Percentiles rank a stretch among this genome's conserved stretches.
phyloP scores from a whole-genome alignment of 352 stramenopile species.

The Phytophthora fragariaefolia region DNA sequence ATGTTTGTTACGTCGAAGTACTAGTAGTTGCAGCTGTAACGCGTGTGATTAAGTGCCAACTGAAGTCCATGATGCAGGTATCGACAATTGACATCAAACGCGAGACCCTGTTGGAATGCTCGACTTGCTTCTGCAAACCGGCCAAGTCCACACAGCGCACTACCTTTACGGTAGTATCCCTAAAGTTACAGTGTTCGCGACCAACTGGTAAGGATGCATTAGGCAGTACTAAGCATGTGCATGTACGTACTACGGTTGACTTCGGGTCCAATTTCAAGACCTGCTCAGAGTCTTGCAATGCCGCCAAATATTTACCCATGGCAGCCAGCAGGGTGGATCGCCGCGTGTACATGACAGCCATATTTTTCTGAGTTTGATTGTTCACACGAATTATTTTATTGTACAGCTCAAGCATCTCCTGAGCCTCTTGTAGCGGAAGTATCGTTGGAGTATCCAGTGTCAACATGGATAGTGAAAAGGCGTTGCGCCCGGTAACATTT shows the following conservation, averaged over 20 bases:
- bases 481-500: slow-evolving; percentile 21
- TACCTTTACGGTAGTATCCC: slow-evolving; percentile 78
- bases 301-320: slow-evolving; percentile 50
- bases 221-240: too few relatives aligned
- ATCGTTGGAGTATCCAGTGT: slow-evolving; percentile 33
- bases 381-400: slow-evolving; percentile 69
- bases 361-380: slow-evolving; percentile 55
- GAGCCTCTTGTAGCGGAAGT: slow-evolving; percentile 27
- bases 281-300: slow-evolving; percentile 60
- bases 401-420: slow-evolving; percentile 68
- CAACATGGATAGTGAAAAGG: slow-evolving; percentile 29
- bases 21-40: slow-evolving; percentile 31
- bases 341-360: slow-evolving; percentile 62
- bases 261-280: slow-evolving; percentile 57
- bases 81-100: slow-evolving; percentile 63
- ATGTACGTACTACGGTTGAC: slow-evolving; percentile 55
- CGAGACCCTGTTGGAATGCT: slow-evolving; percentile 70
- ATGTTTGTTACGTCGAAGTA: too few relatives aligned
- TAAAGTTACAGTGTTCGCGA: too few relatives aligned
- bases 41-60: slow-evolving; percentile 41
- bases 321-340: slow-evolving; percentile 68
- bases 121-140: slow-evolving; percentile 61
- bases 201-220: too few relatives aligned
- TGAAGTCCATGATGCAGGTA: slow-evolving; percentile 68
- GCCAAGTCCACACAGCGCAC: slow-evolving; percentile 57